A percentile compares a stretch with the other conserved stretches of the same genome.
phyloP scores from a whole-genome alignment of 768 basidiomycete genomes.

The Lactifluus hygrophoroides region DNA sequence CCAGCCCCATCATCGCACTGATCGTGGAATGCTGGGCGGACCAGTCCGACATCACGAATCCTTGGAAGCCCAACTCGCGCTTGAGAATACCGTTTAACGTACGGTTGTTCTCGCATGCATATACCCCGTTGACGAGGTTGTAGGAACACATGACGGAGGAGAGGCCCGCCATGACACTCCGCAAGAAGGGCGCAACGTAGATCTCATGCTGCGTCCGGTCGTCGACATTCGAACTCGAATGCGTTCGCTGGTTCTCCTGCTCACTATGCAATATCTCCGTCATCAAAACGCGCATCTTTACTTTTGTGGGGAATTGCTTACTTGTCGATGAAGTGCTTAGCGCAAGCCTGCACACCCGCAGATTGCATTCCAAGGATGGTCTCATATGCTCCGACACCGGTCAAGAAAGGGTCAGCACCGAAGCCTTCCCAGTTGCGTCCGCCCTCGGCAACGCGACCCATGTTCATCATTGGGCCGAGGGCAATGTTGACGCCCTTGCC shows the following conservation, averaged over 20 bases:
- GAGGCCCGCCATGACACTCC: constrained; percentile 66
- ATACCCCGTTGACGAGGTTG: constrained; percentile 61
- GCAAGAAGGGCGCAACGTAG: constrained; percentile 61
- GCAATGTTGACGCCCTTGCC: constrained; percentile 80
- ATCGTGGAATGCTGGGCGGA: constrained; percentile 53
- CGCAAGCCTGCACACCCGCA: constrained; percentile 75
- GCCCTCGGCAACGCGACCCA: constrained; percentile 67
- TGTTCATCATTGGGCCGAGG: constrained; percentile 79
- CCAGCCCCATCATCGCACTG: constrained; percentile 52
- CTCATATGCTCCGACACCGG: constrained; percentile 71
- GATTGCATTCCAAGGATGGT: constrained; percentile 80
- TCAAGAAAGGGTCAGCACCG: constrained; percentile 80
- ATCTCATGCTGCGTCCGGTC: constrained; percentile 75
- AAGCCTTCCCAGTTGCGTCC: constrained; percentile 97
- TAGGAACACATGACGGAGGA: constrained; percentile 71
- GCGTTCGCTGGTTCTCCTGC: constrained; percentile 54
- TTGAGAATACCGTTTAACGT: constrained; percentile 67
- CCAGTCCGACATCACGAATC: constrained; percentile 71
- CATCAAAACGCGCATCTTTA: background rate
- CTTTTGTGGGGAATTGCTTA: constrained; percentile 26
- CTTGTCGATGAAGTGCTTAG: constrained; percentile 79
- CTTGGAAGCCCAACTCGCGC: constrained; percentile 68
- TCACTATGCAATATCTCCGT: constrained; percentile 34
- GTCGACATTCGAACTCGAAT: constrained; percentile 58
- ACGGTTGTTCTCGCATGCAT: constrained; percentile 67